Evolutionary conservation across 129 eudicot species (phyloP), one percentile per base, ranked within the genome.

Genomic region (Flaveria robusta): DNA sequence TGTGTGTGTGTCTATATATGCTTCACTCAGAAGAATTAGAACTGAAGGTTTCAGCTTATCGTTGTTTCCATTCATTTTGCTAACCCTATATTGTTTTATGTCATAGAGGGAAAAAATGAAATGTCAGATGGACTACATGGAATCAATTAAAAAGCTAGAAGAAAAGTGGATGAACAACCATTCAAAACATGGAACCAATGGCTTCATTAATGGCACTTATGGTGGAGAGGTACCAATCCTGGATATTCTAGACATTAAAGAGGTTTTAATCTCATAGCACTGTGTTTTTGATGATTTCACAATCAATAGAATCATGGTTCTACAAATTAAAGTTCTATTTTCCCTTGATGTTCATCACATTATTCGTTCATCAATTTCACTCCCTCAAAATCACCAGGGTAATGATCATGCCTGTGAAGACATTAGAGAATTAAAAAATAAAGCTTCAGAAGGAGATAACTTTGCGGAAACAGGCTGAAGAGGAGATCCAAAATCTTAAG

Each of bases 71-170:
- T n/a, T 65, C 77, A 58, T 27, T 60, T 43, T 60, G 12, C 64
- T 54, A 42, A 66, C 67, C 34, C 27, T 81, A 26, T 14, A 67
- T 66, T 81, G 66, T 20, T 68, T 1, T 66, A 34, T 79, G 34
- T 72, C 19, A 42, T 77, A 95, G 99, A 91, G 91, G 87, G 99
- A 95, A 86, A 91, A 89, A 81, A 70, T 82, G 78, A 95, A 91
- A 80, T 95, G 97, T 65, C 99, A 95, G 84, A 89, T 89, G 97
- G 99, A 95, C 51, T 95, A 95, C 85, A 87, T 91, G 93, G 99
- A 95, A 80, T 95, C 99, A 29, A 91, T 95, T 42, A 91, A 95
- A 81, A 83, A 91, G 89, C 97, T 95, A 5, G 99, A 95, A 83
- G 99, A 95, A 84, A 95, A 91, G 80, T 95, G 96, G 97, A 78